phyloP scores from a whole-genome alignment of 179 eudicot species.

The Amaranthus tricolor region DNA sequence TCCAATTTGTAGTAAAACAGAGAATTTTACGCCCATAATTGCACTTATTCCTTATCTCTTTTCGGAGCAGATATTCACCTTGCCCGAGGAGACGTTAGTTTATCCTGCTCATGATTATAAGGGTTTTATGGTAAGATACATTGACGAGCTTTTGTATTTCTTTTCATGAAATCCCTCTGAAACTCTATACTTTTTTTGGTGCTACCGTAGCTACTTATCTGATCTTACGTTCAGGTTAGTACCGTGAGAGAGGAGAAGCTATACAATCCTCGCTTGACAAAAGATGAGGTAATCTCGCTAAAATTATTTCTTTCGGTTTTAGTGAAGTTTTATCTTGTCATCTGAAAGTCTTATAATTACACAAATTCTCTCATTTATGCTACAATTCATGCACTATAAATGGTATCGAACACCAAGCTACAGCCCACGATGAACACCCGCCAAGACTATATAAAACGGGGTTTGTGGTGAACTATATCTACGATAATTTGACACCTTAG shows the following conservation, averaged over 20 bases:
- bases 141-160: neutral
- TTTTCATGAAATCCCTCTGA: neutral
- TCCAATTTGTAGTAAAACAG: conserved; percentile 3
- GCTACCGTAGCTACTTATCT: conserved; percentile 16
- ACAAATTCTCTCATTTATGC: too few species aligned
- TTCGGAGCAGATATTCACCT: conserved; percentile 67
- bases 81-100: conserved; percentile 81
- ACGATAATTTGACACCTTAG: too few species aligned
- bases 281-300: conserved; percentile 64
- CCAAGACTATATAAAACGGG: too few species aligned
- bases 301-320: neutral
- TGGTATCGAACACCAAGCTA: too few species aligned
- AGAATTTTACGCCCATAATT: conserved; percentile 4
- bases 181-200: neutral
- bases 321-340: too few species aligned
- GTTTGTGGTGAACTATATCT: too few species aligned
- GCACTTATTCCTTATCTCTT: conserved; percentile 14
- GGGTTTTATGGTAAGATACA: conserved; percentile 72
- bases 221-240: conserved; percentile 53
- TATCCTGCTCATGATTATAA: conserved; percentile 98
- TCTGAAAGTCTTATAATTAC: too few species aligned
- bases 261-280: conserved; percentile 82
- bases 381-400: too few species aligned
- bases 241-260: conserved; percentile 89
- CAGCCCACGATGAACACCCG: too few species aligned